Evolutionary conservation across 345 rosid genomes (phyloP).

Genomic region (Citrus hindsii): DNA sequence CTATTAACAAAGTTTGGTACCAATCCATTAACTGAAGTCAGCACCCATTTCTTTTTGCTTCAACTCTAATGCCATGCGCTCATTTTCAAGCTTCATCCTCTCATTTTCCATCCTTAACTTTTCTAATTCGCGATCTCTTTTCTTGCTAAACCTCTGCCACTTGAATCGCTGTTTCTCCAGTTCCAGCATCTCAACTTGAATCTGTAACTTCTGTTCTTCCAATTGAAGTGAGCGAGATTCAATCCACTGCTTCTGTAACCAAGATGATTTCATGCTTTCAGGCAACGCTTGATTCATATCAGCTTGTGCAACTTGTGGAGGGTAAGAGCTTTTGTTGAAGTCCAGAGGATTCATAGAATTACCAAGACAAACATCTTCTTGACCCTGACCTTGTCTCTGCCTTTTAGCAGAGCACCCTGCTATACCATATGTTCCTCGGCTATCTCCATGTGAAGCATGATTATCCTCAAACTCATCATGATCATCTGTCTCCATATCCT

Average conservation of each 20-base stretch:
- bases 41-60: constrained; percentile 50
- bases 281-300: constrained; percentile 48
- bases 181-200: constrained; percentile 72
- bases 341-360: constrained; percentile 38
- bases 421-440: constrained; percentile 35
- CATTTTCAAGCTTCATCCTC: constrained; percentile 89
- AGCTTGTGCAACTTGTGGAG: constrained; percentile 36
- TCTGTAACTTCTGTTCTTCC: constrained; percentile 80
- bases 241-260: constrained; percentile 61
- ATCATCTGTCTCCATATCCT: constrained; percentile 65
- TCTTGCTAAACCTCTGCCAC: constrained; percentile 82
- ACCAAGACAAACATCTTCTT: constrained; percentile 47
- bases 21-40: constrained; percentile 15
- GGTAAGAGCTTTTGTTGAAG: constrained; percentile 30
- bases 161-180: constrained; percentile 78
- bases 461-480: constrained; percentile 69
- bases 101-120: constrained; percentile 78
- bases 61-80: constrained; percentile 65
- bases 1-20: constrained; percentile 7
- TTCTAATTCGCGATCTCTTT: constrained; percentile 73
- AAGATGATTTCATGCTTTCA: constrained; percentile 45
- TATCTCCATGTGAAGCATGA: constrained; percentile 39
- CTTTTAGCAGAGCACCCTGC: constrained; percentile 55
- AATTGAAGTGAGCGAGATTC: constrained; percentile 64
- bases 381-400: constrained; percentile 47